These are phyloP conservation scores for Emmonsiellopsis sp. DNA, from an alignment of 2,329 filamentous ascomycete genomes.

Conservation along the genomic window DNA sequence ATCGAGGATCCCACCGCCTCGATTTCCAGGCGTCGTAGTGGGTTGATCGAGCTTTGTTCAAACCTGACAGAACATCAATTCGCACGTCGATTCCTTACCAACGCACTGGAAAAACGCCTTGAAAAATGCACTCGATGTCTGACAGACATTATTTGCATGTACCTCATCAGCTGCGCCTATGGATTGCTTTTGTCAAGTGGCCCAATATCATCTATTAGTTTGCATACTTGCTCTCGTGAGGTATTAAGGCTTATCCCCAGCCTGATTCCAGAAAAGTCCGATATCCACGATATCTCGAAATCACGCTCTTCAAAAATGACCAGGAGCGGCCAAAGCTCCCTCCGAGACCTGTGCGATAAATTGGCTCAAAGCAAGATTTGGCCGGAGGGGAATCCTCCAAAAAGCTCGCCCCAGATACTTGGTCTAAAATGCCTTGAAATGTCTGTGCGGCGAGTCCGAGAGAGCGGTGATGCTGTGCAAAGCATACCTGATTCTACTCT, in stretches of 20 bases:
- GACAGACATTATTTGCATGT: conserved; percentile 39
- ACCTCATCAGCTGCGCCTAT: conserved; percentile 26
- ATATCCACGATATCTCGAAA: conserved; percentile 19
- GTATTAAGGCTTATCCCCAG: conserved; percentile 20
- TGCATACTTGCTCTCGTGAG: conserved; percentile 23
- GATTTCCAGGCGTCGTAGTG: conserved; percentile 41
- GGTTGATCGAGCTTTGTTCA: conserved; percentile 46
- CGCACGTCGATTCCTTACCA: conserved; percentile 55
- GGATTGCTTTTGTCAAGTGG: conserved; percentile 21
- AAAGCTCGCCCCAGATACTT: conserved; percentile 24
- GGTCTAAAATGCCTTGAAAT: conserved; percentile 25
- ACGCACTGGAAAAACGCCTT: conserved; percentile 61
- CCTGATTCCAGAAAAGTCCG: conserved; percentile 21
- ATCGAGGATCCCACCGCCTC: conserved; percentile 42
- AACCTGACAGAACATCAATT: conserved; percentile 40
- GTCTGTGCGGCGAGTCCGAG: conserved; percentile 23
- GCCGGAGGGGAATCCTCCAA: conserved; percentile 11
- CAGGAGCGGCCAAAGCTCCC: conserved; percentile 20
- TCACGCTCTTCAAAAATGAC: conserved; percentile 19
- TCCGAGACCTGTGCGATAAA: conserved; percentile 20
- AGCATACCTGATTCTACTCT: conserved; percentile 21
- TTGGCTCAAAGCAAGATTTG: conserved; percentile 19
- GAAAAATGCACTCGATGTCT: conserved; percentile 53
- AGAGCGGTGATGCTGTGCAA: conserved; percentile 20
- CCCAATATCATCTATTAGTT: conserved; percentile 20